Conservation (phyloP, 345 rosid species). For the Cardiospermum halicacabum region DNA sequence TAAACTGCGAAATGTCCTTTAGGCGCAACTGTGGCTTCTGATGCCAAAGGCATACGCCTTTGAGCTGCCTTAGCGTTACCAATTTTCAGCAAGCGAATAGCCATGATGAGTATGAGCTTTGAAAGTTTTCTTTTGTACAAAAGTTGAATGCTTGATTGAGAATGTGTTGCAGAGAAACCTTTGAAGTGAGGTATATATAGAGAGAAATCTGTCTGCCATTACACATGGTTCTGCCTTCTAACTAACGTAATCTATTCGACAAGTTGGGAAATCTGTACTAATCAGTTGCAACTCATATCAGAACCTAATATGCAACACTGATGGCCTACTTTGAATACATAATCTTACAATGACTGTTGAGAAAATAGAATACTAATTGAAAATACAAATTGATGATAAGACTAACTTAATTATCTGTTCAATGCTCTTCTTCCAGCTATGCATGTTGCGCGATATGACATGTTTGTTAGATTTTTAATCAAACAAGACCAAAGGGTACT, state of each 20-base stretch:
- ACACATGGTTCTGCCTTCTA: constrained; percentile 29
- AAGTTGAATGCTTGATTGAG: background rate
- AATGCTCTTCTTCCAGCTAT: background rate
- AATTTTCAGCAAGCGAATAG: background rate
- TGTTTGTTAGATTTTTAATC: background rate
- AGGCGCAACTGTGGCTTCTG: constrained; percentile 20
- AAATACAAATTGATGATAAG: background rate
- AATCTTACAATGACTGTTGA: background rate
- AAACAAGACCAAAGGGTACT: background rate
- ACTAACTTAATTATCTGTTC: background rate
- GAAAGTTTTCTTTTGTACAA: background rate
- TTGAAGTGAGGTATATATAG: constrained; percentile 7
- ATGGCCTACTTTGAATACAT: background rate
- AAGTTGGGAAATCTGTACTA: background rate
- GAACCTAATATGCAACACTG: background rate
- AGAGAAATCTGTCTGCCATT: background rate
- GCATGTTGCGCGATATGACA: background rate
- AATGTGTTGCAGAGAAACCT: background rate
- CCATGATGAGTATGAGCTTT: constrained; percentile 6
- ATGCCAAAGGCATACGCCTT: background rate
- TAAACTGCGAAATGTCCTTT: constrained; percentile 43
- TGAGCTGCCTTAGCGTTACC: background rate
- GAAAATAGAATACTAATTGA: background rate
- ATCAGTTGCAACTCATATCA: background rate
- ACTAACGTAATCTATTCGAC: background rate